These are phyloP conservation scores for Ogataea degrootiae DNA, from an alignment of 805 yeast species.

Conservation along the genomic window DNA sequence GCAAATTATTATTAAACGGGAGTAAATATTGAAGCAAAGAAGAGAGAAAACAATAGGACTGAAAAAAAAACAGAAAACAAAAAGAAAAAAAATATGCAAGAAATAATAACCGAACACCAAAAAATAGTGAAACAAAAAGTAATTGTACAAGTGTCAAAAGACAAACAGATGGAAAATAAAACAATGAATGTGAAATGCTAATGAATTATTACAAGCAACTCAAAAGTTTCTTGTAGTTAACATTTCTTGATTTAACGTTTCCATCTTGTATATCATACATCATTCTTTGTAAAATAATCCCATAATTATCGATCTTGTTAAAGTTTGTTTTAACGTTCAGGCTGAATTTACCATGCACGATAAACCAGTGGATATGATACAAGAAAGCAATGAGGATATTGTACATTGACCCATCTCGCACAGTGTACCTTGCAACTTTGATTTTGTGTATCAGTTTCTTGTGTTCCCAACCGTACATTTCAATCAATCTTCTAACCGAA, in stretches of 20 bases:
- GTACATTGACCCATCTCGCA: constrained; percentile 19
- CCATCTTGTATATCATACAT: constrained; percentile 23
- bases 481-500: constrained; percentile 26
- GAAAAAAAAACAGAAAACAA: too few relatives aligned
- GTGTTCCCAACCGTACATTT: constrained; percentile 28
- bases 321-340: constrained; percentile 15
- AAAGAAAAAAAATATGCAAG: too few relatives aligned
- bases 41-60: too few relatives aligned
- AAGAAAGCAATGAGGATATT: constrained; percentile 24
- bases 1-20: too few relatives aligned
- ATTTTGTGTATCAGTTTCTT: constrained; percentile 22
- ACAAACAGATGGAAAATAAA: neutral
- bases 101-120: too few relatives aligned
- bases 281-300: constrained; percentile 23
- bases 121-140: neutral
- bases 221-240: constrained; percentile 10
- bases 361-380: constrained; percentile 26
- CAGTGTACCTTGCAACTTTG: constrained; percentile 16
- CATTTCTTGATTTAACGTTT: constrained; percentile 8
- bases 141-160: neutral
- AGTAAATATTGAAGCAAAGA: too few relatives aligned
- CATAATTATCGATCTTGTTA: constrained; percentile 23
- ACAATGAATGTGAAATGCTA: neutral
- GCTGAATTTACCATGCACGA: constrained; percentile 20
- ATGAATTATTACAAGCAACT: constrained; percentile 4